Base-by-base conservation (phyloP, 345 rosid species). In the Xanthoceras sorbifolium region DNA sequence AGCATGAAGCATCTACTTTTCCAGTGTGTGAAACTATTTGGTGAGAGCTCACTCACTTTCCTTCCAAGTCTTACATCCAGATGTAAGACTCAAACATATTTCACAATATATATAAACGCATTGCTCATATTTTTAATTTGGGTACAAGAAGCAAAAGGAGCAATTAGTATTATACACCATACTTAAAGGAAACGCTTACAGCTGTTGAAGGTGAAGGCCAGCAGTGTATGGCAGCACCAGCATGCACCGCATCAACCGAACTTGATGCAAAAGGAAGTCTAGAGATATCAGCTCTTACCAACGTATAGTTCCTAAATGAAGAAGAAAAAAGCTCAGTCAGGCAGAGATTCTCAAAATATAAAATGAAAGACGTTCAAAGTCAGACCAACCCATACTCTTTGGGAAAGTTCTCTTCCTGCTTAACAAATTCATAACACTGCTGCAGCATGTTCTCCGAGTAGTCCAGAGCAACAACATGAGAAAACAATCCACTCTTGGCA, bases 121-220 rank as follows among this genome's bases (percentile, higher is more conserved):
- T n/a, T 55, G 61, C 25, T 7, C 1, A n/a, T 10, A 46, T 20
- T 7, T 54, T 20, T 42, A 67, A 66, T 9, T 0, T 66, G 52
- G 42, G 69, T 4, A 59, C 79, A 32, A 20, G 20, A 68, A 40
- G 55, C 50, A 64, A 42, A 42, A 65, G 48, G 31, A 42, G 63
- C 31, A 59, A 64, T 31, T 34, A 23, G 50, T 3, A 29, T 23
- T 64, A n/a, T 57, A 68, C 10, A 46, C 52, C 63, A 50, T 12
- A 40, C 6, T 57, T 3, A n/a, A 66, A 12, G 64, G 20, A 73
- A 73, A 67, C 52, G 15, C 90, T 86, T 85, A 93, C 97, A 8
- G 93, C 98, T 52, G 86, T 71, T 40, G 93, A 83, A 72, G 97
- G 97, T 25, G 97, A 94, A 78, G 97, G 92, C 98, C 98, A 94